Evolutionary conservation across 2,329 filamentous ascomycete genomes (phyloP).

Genomic region (Aspergillus neotritici): DNA sequence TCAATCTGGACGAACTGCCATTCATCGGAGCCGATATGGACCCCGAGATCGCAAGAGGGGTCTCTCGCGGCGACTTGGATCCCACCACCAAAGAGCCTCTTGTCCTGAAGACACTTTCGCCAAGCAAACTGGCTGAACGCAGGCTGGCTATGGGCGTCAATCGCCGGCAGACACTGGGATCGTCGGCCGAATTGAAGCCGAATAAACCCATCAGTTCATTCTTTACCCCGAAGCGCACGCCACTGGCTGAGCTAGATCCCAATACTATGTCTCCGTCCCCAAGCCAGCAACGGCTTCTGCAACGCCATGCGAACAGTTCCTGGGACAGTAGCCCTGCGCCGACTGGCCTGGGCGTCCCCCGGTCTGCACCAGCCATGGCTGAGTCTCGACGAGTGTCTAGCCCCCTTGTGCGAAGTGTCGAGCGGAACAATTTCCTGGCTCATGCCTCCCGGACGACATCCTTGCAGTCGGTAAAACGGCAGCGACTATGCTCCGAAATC

Average conservation of each 20-base stretch:
- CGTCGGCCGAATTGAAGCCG: constrained; percentile 53
- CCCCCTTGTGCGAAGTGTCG: constrained; percentile 36
- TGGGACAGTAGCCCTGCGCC: constrained; percentile 52
- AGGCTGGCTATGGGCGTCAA: constrained; percentile 31
- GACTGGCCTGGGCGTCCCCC: constrained; percentile 29
- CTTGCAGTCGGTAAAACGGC: constrained; percentile 46
- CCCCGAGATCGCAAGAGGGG: constrained; percentile 61
- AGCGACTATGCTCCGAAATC: constrained; percentile 47
- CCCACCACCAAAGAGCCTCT: constrained; percentile 77
- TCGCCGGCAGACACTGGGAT: constrained; percentile 38
- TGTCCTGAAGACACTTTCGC: constrained; percentile 29
- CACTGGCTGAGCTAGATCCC: constrained; percentile 61
- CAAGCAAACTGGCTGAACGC: constrained; percentile 19
- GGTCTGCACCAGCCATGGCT: constrained; percentile 31
- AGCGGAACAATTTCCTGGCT: constrained; percentile 37
- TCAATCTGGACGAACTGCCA: constrained; percentile 65
- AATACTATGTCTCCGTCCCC: constrained; percentile 63
- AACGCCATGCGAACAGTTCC: constrained; percentile 48
- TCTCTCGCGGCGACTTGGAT: constrained; percentile 77
- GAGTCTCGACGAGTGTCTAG: constrained; percentile 37
- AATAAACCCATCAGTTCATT: constrained; percentile 58
- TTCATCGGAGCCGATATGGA: constrained; percentile 75
- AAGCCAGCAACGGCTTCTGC: constrained; percentile 56
- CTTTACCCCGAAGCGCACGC: constrained; percentile 59
- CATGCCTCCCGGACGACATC: constrained; percentile 36